Evolutionary conservation across 129 eudicot species (phyloP).

Genomic region (Escallonia herrerae): DNA sequence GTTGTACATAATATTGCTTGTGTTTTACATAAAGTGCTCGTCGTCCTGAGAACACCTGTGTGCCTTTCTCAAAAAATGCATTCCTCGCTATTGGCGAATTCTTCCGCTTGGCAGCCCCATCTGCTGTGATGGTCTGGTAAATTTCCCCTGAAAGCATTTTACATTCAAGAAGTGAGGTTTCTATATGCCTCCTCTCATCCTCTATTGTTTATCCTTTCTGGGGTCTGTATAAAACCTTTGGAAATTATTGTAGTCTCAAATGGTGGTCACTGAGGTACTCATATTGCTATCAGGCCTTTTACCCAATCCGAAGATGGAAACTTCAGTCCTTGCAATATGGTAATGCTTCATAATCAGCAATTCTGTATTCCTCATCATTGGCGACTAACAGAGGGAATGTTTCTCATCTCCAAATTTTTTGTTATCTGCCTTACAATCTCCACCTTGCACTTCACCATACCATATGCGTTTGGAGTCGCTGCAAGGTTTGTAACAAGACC

Average conservation of each 20-base stretch:
- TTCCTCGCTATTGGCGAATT: constrained; percentile 17
- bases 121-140: constrained; percentile 26
- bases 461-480: constrained; percentile 46
- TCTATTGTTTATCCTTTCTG: neutral
- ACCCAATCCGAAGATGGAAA: constrained; percentile 54
- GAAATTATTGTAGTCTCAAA: constrained; percentile 23
- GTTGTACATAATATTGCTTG: constrained; percentile 11
- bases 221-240: too few relatives aligned
- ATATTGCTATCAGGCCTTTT: constrained; percentile 42
- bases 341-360: constrained; percentile 16
- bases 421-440: constrained; percentile 35
- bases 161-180: too few relatives aligned
- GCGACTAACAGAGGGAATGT: neutral
- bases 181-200: neutral
- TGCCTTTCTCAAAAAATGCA: constrained; percentile 9
- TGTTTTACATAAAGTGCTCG: constrained; percentile 19
- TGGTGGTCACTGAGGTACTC: constrained; percentile 57
- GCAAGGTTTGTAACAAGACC: constrained; percentile 32
- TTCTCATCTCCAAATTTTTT: neutral
- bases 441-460: constrained; percentile 34
- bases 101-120: constrained; percentile 26
- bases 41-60: constrained; percentile 11
- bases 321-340: constrained; percentile 66
- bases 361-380: too few relatives aligned
- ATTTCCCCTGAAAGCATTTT: too few relatives aligned